phyloP scores from a whole-genome alignment of 164 flowering plant genomes.

The Liriodendron chinense region DNA sequence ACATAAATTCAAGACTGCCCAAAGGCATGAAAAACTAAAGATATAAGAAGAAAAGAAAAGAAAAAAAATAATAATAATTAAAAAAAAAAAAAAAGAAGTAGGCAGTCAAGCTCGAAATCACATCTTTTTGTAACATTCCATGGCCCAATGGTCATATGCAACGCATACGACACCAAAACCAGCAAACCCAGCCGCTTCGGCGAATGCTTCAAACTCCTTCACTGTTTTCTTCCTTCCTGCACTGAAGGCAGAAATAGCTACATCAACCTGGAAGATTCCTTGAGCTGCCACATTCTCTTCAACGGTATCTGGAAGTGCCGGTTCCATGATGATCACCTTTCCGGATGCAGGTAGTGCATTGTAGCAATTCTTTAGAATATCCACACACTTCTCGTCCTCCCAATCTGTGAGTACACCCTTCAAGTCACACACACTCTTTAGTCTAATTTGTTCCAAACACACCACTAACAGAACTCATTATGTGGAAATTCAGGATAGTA shows the following conservation, averaged over 20 bases:
- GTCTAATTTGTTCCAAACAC: too few species aligned
- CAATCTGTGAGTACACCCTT: constrained; percentile 12
- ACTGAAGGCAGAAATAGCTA: constrained; percentile 65
- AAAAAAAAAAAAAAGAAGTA: too few species aligned
- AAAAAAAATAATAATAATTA: too few species aligned
- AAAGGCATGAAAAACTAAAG: too few species aligned
- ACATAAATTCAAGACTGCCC: too few species aligned
- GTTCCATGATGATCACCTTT: constrained; percentile 64
- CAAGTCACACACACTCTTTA: constrained; percentile 45
- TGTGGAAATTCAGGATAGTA: too few species aligned
- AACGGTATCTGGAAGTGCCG: constrained; percentile 54
- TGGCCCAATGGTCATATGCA: constrained; percentile 53
- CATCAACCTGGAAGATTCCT: constrained; percentile 43
- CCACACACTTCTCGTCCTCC: constrained; percentile 75
- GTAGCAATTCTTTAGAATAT: constrained; percentile 68
- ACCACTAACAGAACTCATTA: too few species aligned
- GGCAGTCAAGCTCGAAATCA: background rate
- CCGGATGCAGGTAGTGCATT: constrained; percentile 63
- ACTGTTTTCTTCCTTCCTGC: constrained; percentile 81
- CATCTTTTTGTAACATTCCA: constrained; percentile 54
- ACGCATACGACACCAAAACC: constrained; percentile 38
- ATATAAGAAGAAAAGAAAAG: too few species aligned
- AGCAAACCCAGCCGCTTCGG: constrained; percentile 58
- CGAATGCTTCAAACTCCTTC: constrained; percentile 60
- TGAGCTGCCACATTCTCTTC: constrained; percentile 41